phyloP scores from a whole-genome alignment of 306 rosid species.

The Ceratonia siliqua region DNA sequence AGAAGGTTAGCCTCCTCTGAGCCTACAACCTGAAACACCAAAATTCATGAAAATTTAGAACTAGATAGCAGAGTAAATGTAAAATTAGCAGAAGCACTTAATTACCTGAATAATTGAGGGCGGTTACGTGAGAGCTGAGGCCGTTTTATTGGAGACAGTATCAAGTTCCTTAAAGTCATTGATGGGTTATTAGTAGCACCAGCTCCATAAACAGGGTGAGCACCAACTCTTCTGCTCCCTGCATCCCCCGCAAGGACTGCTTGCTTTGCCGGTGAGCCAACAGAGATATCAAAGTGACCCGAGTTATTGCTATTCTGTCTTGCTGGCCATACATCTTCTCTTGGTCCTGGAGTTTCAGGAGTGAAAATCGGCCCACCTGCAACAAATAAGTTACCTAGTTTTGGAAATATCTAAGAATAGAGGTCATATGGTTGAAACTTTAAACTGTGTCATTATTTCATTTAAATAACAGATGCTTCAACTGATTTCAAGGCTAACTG shows the following conservation, averaged over 20 bases:
- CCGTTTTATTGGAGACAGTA: conserved; percentile 93
- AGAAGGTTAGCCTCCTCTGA: conserved; percentile 34
- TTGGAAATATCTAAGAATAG: conserved; percentile 60
- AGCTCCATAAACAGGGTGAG: conserved; percentile 59
- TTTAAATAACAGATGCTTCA: not conserved
- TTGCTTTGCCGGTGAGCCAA: conserved; percentile 82
- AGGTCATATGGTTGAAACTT: conserved; percentile 18
- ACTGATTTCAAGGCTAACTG: conserved; percentile 16
- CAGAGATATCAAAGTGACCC: conserved; percentile 72
- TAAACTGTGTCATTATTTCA: conserved; percentile 1
- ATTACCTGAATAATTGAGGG: conserved; percentile 82
- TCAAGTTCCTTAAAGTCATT: conserved; percentile 78
- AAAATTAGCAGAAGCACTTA: conserved; percentile 10
- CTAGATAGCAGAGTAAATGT: not conserved
- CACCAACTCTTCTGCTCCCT: conserved; percentile 72
- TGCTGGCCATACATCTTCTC: conserved; percentile 93
- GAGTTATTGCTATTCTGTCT: conserved; percentile 90
- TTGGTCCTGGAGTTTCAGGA: conserved; percentile 98
- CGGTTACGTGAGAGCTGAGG: conserved; percentile 94
- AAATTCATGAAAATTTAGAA: conserved; percentile 34
- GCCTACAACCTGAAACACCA: conserved; percentile 70
- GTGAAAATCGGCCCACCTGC: conserved; percentile 76
- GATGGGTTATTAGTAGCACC: conserved; percentile 71
- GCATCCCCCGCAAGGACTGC: conserved; percentile 54
- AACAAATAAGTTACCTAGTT: conserved; percentile 81